These are phyloP conservation scores for Aplosporella prunicola DNA, from an alignment of 2,329 filamentous ascomycete genomes.

Conservation along the genomic window DNA sequence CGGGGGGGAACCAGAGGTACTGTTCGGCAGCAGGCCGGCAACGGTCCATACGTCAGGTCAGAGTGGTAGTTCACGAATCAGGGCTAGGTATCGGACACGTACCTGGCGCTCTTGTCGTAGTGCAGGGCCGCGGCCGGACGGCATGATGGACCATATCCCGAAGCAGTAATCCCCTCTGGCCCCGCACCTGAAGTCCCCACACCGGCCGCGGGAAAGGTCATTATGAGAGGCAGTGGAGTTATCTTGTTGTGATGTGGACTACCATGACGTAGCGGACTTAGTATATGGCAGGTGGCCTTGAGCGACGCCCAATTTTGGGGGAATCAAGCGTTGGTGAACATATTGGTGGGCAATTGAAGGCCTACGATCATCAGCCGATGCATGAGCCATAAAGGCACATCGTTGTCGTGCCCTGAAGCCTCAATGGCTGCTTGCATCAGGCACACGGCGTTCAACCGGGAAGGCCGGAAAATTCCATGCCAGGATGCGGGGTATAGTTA, in stretches of 20 bases:
- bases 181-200: conserved; percentile 6
- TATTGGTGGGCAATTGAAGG: not conserved
- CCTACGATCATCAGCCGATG: too few species aligned
- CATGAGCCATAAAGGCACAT: not conserved
- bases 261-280: conserved; percentile 1
- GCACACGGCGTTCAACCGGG: not conserved
- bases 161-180: too few species aligned
- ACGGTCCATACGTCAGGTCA: conserved; percentile 5
- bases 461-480: conserved; percentile 1
- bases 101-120: conserved; percentile 4
- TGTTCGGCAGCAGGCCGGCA: not conserved
- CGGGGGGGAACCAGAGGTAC: not conserved
- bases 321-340: not conserved
- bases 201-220: not conserved
- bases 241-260: not conserved
- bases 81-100: not conserved
- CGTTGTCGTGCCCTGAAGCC: not conserved
- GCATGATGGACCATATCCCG: too few species aligned
- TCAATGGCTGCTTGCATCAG: conserved; percentile 6
- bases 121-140: too few species aligned
- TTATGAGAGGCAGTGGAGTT: too few species aligned
- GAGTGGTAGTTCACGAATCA: conserved; percentile 1
- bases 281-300: not conserved
- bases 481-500: conserved; percentile 9
- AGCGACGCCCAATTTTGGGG: too few species aligned